Percentiles rank a stretch among this genome's conserved stretches.
Conservation (phyloP, 352 stramenopile species). For the Phytopythium cucurbitacearum region DNA sequence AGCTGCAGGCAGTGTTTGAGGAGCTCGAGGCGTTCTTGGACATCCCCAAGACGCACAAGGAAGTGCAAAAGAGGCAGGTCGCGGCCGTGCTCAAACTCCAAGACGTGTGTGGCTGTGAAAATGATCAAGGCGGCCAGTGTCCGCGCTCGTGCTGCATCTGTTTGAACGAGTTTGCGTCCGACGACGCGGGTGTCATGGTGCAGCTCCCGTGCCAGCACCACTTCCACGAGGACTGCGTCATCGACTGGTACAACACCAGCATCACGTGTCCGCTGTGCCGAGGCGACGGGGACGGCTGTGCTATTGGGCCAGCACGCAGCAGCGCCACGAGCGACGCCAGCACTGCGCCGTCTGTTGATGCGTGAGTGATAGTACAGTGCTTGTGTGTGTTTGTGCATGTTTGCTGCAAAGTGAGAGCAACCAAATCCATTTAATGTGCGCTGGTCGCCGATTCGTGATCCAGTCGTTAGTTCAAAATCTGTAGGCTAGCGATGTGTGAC, state of each 20-base stretch:
- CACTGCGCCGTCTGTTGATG: background rate
- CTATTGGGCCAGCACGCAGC: background rate
- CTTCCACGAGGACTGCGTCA: slow-evolving; percentile 71
- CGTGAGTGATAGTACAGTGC: too few relatives aligned
- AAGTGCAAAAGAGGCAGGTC: slow-evolving; percentile 29
- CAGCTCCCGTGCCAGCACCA: slow-evolving; percentile 44
- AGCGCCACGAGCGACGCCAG: background rate
- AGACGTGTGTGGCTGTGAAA: slow-evolving; percentile 23
- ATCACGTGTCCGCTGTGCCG: slow-evolving; percentile 58
- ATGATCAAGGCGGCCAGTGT: slow-evolving; percentile 6
- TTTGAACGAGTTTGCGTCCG: slow-evolving; percentile 24
- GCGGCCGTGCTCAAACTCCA: slow-evolving; percentile 43
- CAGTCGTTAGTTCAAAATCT: too few relatives aligned
- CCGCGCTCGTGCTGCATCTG: slow-evolving; percentile 41
- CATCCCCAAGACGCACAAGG: slow-evolving; percentile 41
- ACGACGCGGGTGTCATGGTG: slow-evolving; percentile 23
- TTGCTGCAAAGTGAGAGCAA: too few relatives aligned
- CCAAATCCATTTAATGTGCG: too few relatives aligned
- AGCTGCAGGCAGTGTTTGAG: slow-evolving; percentile 24
- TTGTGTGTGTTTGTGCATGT: too few relatives aligned
- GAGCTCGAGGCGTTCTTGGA: slow-evolving; percentile 43
- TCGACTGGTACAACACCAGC: slow-evolving; percentile 63
- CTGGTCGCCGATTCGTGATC: too few relatives aligned
- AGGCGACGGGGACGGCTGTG: slow-evolving; percentile 4
- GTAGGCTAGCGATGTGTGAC: too few relatives aligned